Percentiles rank a stretch among this genome's conserved stretches.
phyloP scores from a whole-genome alignment of 1,284 basidiomycete genomes.

The Irpex rosettiformis region DNA sequence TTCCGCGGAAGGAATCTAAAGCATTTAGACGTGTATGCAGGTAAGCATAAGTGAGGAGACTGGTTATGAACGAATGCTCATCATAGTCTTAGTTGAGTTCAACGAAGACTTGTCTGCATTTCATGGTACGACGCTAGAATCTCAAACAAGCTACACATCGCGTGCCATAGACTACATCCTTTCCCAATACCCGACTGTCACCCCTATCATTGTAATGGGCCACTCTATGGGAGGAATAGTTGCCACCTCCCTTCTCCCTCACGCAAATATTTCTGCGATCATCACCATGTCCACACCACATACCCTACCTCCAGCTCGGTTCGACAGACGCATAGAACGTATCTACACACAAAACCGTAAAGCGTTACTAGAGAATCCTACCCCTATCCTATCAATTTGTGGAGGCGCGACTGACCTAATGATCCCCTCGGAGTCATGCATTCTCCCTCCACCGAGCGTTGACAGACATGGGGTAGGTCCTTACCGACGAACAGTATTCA shows the following conservation, averaged over 20 bases:
- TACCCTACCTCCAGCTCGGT: slow-evolving; percentile 81
- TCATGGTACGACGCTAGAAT: slow-evolving; percentile 84
- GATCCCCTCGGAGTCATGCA: slow-evolving; percentile 90
- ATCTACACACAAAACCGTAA: slow-evolving; percentile 57
- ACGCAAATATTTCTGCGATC: slow-evolving; percentile 67
- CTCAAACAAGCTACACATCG: slow-evolving; percentile 79
- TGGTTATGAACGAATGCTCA: neutral
- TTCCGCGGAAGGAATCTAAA: slow-evolving; percentile 45
- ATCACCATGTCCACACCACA: slow-evolving; percentile 97
- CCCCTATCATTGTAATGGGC: slow-evolving; percentile 75
- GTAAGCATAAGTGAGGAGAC: slow-evolving; percentile 19
- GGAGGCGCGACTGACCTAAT: slow-evolving; percentile 92
- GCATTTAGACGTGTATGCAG: slow-evolving; percentile 80
- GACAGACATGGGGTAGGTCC: slow-evolving; percentile 16
- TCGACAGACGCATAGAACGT: slow-evolving; percentile 76
- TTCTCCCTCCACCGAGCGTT: slow-evolving; percentile 44
- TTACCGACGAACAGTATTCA: slow-evolving; percentile 78
- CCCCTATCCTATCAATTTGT: slow-evolving; percentile 82
- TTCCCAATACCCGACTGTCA: slow-evolving; percentile 64
- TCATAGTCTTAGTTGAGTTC: slow-evolving; percentile 73
- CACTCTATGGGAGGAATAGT: slow-evolving; percentile 99
- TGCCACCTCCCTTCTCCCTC: slow-evolving; percentile 70
- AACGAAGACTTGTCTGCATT: slow-evolving; percentile 98
- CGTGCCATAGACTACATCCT: slow-evolving; percentile 77
- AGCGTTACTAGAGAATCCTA: slow-evolving; percentile 37